These are phyloP conservation scores for Paraphoma chrysanthemicola DNA, from an alignment of 2,329 filamentous ascomycete species.

Conservation along the genomic window DNA sequence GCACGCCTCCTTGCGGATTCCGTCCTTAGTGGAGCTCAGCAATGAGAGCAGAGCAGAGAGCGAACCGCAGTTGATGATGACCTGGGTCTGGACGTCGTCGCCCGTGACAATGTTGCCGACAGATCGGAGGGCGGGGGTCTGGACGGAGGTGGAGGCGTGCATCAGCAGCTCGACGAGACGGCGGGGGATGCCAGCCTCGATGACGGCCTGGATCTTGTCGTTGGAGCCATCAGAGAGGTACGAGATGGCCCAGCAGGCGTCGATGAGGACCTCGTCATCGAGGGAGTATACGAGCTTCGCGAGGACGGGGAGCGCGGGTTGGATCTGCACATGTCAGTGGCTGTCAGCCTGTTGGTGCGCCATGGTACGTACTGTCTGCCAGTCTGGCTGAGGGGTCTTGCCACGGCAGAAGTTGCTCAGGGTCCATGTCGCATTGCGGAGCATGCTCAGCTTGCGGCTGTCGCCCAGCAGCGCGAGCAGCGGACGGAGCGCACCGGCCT, in stretches of 20 bases:
- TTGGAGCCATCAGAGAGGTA: slow-evolving; percentile 98
- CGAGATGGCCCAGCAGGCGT: slow-evolving; percentile 99
- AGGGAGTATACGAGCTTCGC: slow-evolving; percentile 98
- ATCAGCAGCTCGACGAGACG: slow-evolving; percentile 96
- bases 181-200: slow-evolving; percentile 96
- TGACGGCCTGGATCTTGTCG: slow-evolving; percentile 99
- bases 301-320: slow-evolving; percentile 91
- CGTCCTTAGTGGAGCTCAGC: slow-evolving; percentile 95
- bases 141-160: slow-evolving; percentile 97
- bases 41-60: slow-evolving; percentile 91
- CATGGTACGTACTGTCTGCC: slow-evolving; percentile 78
- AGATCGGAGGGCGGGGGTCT: slow-evolving; percentile 94
- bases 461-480: slow-evolving; percentile 89
- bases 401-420: slow-evolving; percentile 99
- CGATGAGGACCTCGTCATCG: slow-evolving; percentile 97
- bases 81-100: slow-evolving; percentile 97
- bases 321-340: slow-evolving; percentile 67
- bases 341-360: not conserved
- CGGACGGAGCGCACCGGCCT: slow-evolving; percentile 88
- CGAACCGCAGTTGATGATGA: slow-evolving; percentile 98
- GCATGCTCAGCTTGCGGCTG: slow-evolving; percentile 98
- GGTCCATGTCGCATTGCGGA: slow-evolving; percentile 98
- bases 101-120: slow-evolving; percentile 99
- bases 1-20: slow-evolving; percentile 98
- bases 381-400: slow-evolving; percentile 98